phyloP scores from a whole-genome alignment of 768 basidiomycete genomes.

The Calocera viscosa region DNA sequence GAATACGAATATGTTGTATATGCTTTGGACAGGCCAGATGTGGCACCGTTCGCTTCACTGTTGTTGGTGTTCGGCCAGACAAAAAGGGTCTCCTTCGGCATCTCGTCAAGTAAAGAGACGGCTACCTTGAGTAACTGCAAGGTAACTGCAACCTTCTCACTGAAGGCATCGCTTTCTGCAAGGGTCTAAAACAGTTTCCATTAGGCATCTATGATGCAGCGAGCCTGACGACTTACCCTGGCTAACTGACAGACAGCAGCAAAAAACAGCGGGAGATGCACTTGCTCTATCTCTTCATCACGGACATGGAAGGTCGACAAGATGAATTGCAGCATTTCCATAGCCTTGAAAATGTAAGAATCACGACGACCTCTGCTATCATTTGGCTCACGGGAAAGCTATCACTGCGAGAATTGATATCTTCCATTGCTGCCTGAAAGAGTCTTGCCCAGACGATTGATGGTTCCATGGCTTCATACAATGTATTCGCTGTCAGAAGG shows the following conservation, averaged over 20 bases:
- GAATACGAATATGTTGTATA: background rate
- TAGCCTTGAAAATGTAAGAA: constrained; percentile 34
- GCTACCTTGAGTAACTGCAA: background rate
- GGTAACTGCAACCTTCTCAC: background rate
- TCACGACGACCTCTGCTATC: background rate
- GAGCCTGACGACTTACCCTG: constrained; percentile 36
- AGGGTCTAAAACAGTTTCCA: background rate
- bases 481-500: constrained; percentile 67
- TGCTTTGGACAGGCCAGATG: background rate
- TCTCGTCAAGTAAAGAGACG: background rate
- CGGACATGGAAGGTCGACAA: constrained; percentile 58
- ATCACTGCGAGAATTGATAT: constrained; percentile 11
- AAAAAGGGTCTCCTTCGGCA: constrained; percentile 3
- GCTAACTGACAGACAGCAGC: constrained; percentile 52
- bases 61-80: background rate
- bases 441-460: constrained; percentile 74
- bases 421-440: constrained; percentile 27
- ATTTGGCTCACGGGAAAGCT: background rate
- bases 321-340: constrained; percentile 58
- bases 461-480: constrained; percentile 91
- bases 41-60: background rate
- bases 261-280: constrained; percentile 74
- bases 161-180: background rate
- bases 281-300: constrained; percentile 73
- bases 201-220: background rate